A percentile compares a stretch with the other conserved stretches of the same genome.
These are phyloP conservation scores for Alternaria arbusti DNA, from an alignment of 2,329 filamentous ascomycete genomes.

Conservation along the genomic window DNA sequence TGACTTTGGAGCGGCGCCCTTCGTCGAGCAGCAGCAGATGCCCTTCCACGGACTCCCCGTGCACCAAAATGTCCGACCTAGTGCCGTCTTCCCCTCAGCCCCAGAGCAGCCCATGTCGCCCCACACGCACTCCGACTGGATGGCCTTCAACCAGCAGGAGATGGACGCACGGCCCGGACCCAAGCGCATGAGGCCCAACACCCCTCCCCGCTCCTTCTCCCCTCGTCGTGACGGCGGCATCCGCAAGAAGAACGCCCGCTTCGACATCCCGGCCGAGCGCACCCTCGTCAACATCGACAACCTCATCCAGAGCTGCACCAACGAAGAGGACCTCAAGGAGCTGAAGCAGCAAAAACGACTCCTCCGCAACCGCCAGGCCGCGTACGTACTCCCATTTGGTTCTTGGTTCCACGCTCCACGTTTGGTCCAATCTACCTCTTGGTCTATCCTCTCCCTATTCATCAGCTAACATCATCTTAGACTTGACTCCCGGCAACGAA, in stretches of 20 bases:
- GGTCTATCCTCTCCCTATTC: slow-evolving; percentile 36
- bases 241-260: slow-evolving; percentile 98
- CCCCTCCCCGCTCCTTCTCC: slow-evolving; percentile 75
- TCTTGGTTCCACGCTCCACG: slow-evolving; percentile 37
- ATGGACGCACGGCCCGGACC: slow-evolving; percentile 55
- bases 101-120: slow-evolving; percentile 63
- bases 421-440: slow-evolving; percentile 41
- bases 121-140: slow-evolving; percentile 66
- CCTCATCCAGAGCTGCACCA: slow-evolving; percentile 83
- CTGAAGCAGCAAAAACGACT: slow-evolving; percentile 98
- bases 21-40: slow-evolving; percentile 50
- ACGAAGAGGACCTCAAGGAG: slow-evolving; percentile 95
- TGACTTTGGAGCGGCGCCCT: slow-evolving; percentile 58
- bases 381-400: slow-evolving; percentile 68
- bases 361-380: slow-evolving; percentile 92
- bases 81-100: slow-evolving; percentile 57
- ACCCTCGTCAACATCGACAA: slow-evolving; percentile 95
- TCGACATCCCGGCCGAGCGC: slow-evolving; percentile 93
- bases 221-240: slow-evolving; percentile 84
- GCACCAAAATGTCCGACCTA: slow-evolving; percentile 52
- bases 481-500: slow-evolving; percentile 93
- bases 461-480: slow-evolving; percentile 58
- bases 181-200: slow-evolving; percentile 69
- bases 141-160: slow-evolving; percentile 59
- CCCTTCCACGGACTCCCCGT: slow-evolving; percentile 47